Evolutionary conservation across 2,329 filamentous ascomycete genomes (phyloP), one percentile per base, ranked within the genome.

Genomic region (Monilinia aucupariae): DNA sequence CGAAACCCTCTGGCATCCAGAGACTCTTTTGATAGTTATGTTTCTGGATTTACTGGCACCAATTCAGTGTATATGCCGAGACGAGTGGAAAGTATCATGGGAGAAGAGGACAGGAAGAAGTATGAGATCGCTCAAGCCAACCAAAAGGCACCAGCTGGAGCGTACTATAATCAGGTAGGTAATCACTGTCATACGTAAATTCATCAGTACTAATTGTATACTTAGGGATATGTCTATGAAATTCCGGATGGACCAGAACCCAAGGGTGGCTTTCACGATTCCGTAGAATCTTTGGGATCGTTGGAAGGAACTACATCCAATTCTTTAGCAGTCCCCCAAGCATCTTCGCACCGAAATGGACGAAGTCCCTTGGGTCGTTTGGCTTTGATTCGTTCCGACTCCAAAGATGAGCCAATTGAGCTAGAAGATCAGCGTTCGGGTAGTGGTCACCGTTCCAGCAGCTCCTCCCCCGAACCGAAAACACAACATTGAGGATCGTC

Each of bases 21-120:
- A 64, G 80, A 83, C 63, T 93, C 90, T 0, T 83, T 85, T 67
- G 87, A 90, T 59, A 91, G 88, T 50, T 78, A 84, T 56, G 74
- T 82, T 60, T 89, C 86, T 4, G 80, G 76, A 4, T 80, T 79
- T 25, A 86, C 84, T 0, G 80, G 76, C 12, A 78, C 75, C 55
- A 82, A 84, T 68, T 87, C 85, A 0, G 79, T 91, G 37, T 86
- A 85, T 69, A 77, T 87, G 71, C 88, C 89, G 0, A 88, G 92
- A 70, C 70, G 72, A n/a, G 72, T 74, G 13, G 72, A 74, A 41
- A 89, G 83, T 70, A 84, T 93, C 70, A 90, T 96, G 84, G 85
- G 85, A 66, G 86, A 88, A 8, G 90, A 94, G 73, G 90, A 93
- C 71, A 83, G 85, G 43, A 82, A 82, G 67, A 89, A 91, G 71